These are phyloP conservation scores for Vanrija pseudolonga DNA, from an alignment of 1,284 basidiomycete genomes.

Conservation along the genomic window DNA sequence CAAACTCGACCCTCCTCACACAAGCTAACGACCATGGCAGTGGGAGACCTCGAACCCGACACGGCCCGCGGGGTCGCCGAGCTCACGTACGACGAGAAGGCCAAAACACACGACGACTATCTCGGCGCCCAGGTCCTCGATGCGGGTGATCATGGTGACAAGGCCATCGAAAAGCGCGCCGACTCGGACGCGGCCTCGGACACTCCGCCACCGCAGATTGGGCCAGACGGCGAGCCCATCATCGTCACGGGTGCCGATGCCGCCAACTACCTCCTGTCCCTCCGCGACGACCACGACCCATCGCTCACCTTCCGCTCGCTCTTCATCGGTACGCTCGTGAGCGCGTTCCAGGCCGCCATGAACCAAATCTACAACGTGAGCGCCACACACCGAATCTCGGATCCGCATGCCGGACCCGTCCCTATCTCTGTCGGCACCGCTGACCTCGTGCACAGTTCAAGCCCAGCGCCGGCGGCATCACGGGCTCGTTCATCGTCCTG, in stretches of 20 bases:
- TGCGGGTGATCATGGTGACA: too few species aligned
- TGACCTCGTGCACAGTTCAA: constrained; percentile 55
- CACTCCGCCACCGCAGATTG: too few species aligned
- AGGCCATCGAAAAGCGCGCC: too few species aligned
- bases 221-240: background rate
- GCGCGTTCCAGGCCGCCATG: constrained; percentile 56
- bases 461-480: constrained; percentile 56
- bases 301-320: constrained; percentile 60
- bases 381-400: too few species aligned
- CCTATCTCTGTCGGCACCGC: background rate
- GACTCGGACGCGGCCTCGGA: too few species aligned
- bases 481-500: constrained; percentile 60
- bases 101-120: too few species aligned
- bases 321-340: constrained; percentile 58
- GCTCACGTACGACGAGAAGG: too few species aligned
- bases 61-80: too few species aligned
- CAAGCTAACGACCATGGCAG: too few species aligned
- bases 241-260: constrained; percentile 56
- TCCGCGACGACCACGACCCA: constrained; percentile 61
- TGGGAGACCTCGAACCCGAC: too few species aligned
- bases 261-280: constrained; percentile 58
- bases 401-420: background rate
- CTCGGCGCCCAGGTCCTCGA: too few species aligned
- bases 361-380: constrained; percentile 20
- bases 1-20: too few species aligned